A percentile compares a stretch with the other conserved stretches of the same genome.
Evolutionary conservation across 495 filamentous ascomycete genomes (phyloP).

Genomic region (Cercophora newfieldiana): DNA sequence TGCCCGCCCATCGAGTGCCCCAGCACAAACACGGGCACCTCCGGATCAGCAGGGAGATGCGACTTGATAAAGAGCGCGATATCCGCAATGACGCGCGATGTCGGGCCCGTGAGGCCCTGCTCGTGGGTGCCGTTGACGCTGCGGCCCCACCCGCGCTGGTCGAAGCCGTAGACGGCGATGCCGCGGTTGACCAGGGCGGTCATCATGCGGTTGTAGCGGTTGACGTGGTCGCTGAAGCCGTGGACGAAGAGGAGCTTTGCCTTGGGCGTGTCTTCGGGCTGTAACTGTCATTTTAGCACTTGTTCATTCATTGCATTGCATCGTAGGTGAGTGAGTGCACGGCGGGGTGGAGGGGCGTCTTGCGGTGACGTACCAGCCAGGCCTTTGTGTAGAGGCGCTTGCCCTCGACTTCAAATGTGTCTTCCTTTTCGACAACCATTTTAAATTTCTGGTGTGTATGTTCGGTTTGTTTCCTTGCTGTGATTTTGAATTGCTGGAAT

Average conservation of each 20-base stretch:
- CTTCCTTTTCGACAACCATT: conserved; percentile 52
- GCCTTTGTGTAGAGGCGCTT: conserved; percentile 75
- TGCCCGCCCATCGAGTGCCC: conserved; percentile 84
- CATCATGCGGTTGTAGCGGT: conserved; percentile 71
- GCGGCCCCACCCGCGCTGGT: conserved; percentile 73
- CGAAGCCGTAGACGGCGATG: conserved; percentile 72
- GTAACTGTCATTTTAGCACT: background rate
- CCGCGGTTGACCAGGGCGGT: conserved; percentile 64
- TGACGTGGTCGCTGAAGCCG: conserved; percentile 85
- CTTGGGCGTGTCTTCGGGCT: conserved; percentile 54
- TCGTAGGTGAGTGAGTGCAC: background rate
- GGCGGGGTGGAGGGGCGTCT: background rate
- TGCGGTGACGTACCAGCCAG: conserved; percentile 77
- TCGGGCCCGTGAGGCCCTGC: conserved; percentile 69
- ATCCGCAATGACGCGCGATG: conserved; percentile 68
- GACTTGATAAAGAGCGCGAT: conserved; percentile 66
- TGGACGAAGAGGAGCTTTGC: conserved; percentile 79
- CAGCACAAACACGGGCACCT: conserved; percentile 72
- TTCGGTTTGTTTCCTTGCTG: background rate
- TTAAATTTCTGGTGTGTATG: conserved; percentile 16
- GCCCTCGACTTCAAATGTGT: conserved; percentile 57
- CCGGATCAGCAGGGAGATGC: conserved; percentile 31
- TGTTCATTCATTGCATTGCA: background rate
- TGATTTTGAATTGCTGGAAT: background rate
- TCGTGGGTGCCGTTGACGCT: conserved; percentile 50